Evolutionary conservation across 2,329 filamentous ascomycete genomes (phyloP).

Genomic region (Trichoderma simmonsii): DNA sequence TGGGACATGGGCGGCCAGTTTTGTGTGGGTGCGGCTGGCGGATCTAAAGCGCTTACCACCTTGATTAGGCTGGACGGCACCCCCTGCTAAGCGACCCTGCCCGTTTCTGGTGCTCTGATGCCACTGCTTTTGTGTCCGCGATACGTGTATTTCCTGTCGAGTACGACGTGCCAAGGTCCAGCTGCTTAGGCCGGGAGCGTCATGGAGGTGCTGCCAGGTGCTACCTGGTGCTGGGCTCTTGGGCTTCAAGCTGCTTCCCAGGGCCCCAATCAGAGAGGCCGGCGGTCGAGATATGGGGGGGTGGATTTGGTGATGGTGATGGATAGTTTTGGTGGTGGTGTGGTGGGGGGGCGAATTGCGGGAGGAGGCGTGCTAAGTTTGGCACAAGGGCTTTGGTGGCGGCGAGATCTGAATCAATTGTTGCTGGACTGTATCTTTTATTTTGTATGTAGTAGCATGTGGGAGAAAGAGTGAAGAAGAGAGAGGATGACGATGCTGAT

Average conservation of each 20-base stretch:
- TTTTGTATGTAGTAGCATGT: neutral
- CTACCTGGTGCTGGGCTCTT: neutral
- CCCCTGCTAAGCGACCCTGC: constrained; percentile 13
- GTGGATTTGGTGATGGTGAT: constrained; percentile 1
- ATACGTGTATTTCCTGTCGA: constrained; percentile 1
- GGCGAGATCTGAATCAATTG: neutral
- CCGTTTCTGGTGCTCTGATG: neutral
- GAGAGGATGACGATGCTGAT: neutral
- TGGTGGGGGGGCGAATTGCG: constrained; percentile 10
- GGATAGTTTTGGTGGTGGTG: neutral
- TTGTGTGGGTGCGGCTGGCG: constrained; percentile 15
- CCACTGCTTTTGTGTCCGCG: neutral
- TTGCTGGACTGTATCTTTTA: neutral
- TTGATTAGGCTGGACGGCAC: constrained; percentile 15
- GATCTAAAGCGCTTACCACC: constrained; percentile 19
- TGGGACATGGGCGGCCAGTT: constrained; percentile 3
- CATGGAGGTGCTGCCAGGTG: constrained; percentile 2
- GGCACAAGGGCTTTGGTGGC: neutral
- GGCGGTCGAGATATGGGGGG: neutral
- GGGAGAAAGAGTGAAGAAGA: neutral
- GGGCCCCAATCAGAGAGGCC: neutral
- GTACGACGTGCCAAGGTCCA: neutral
- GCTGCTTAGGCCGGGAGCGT: neutral
- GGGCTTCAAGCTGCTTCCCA: neutral
- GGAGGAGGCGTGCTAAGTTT: neutral